phyloP scores from a whole-genome alignment of 2,329 filamentous ascomycete species.

The Myriosclerotinia curreyana region DNA sequence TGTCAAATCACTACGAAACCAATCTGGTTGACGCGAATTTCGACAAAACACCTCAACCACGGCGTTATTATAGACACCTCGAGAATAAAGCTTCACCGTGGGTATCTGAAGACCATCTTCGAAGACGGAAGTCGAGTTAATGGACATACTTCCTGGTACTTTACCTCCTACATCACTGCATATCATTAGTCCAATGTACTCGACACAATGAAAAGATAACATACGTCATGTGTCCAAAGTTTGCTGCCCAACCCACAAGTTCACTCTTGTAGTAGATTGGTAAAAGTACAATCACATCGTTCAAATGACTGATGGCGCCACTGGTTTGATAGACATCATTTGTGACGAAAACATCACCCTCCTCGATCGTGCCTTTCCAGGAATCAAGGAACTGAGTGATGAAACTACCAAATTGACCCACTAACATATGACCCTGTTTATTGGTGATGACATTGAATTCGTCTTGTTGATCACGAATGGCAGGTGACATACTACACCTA shows the following conservation, averaged over 20 bases:
- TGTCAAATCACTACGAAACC: slow-evolving; percentile 15
- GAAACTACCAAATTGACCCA: slow-evolving; percentile 15
- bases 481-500: slow-evolving; percentile 12
- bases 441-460: slow-evolving; percentile 20
- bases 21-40: slow-evolving; percentile 16
- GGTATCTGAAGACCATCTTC: slow-evolving; percentile 16
- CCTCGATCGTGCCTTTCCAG: slow-evolving; percentile 16
- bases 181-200: neutral
- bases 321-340: slow-evolving; percentile 17
- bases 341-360: slow-evolving; percentile 16
- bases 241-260: slow-evolving; percentile 16
- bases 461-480: slow-evolving; percentile 17
- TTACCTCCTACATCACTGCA: slow-evolving; percentile 13
- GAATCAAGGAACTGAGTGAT: slow-evolving; percentile 10
- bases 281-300: slow-evolving; percentile 17
- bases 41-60: slow-evolving; percentile 12
- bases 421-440: slow-evolving; percentile 17
- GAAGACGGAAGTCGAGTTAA: slow-evolving; percentile 11
- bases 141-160: slow-evolving; percentile 12
- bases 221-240: slow-evolving; percentile 17
- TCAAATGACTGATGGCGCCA: slow-evolving; percentile 15
- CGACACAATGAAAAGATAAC: neutral
- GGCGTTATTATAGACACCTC: slow-evolving; percentile 6
- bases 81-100: slow-evolving; percentile 15
- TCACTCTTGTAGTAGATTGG: slow-evolving; percentile 4